phyloP scores from a whole-genome alignment of 2,329 filamentous ascomycete genomes.

The Penicillium thymicola region DNA sequence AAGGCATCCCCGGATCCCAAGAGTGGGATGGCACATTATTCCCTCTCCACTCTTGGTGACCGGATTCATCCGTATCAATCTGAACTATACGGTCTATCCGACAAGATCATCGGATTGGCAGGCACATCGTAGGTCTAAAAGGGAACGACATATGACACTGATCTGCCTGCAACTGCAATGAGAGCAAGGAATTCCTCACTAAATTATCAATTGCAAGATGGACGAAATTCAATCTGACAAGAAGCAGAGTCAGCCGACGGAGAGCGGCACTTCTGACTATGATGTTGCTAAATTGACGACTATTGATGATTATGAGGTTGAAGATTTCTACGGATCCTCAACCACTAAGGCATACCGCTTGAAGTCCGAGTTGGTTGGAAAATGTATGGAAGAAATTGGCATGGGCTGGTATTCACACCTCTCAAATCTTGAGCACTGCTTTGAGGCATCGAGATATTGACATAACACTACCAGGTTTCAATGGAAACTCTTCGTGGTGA shows the following conservation, averaged over 20 bases:
- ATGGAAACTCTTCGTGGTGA: constrained; percentile 64
- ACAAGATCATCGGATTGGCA: neutral
- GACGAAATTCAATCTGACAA: constrained; percentile 17
- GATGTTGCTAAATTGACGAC: constrained; percentile 17
- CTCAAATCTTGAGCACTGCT: neutral
- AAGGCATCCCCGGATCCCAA: neutral
- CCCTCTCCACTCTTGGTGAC: neutral
- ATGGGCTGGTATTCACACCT: constrained; percentile 29
- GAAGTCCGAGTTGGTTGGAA: constrained; percentile 30
- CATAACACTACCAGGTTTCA: constrained; percentile 28
- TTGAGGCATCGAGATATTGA: neutral
- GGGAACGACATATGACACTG: constrained; percentile 2
- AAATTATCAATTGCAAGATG: constrained; percentile 7
- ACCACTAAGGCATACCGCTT: constrained; percentile 32
- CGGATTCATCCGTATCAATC: neutral
- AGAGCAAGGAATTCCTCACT: neutral
- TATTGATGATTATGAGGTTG: constrained; percentile 29
- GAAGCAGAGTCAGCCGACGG: neutral
- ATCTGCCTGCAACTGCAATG: neutral
- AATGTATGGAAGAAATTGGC: constrained; percentile 28
- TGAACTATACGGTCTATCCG: neutral
- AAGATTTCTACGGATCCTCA: constrained; percentile 40
- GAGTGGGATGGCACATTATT: neutral
- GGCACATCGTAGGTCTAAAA: neutral
- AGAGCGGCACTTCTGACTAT: neutral